Evolutionary conservation across 1,284 basidiomycete species (phyloP), one percentile per base, ranked within the genome.

Genomic region (Kalmanozyma brasiliensis): DNA sequence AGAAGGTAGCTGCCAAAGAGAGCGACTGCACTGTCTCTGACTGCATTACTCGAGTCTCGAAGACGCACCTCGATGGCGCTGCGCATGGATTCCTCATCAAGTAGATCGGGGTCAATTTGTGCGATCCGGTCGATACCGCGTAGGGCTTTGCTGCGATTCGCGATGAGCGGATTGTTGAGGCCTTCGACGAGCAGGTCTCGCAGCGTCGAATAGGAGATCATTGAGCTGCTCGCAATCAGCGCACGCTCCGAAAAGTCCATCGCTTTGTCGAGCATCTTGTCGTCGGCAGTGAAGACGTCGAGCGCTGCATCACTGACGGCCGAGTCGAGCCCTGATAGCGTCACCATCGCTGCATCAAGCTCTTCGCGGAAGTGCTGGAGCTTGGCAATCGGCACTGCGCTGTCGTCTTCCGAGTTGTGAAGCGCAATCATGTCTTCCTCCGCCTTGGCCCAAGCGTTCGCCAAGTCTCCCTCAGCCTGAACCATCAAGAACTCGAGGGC

Each of bases 1-100:
- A 94, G 88, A 83, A 98, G 89, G 78, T 97, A 96, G 83, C 93
- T 95, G 24, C 95, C 94, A 58, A 98, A 91, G 44, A 98, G 85
- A 65, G 96, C 94, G 8, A 98, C 91, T 6, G 95, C 93, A 6
- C 93, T 92, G 82, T 99, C 96, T 32, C 95, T 90, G 17, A 98
- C 96, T 23, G 91, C 90, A 1, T 94, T 89, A 0, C 94, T 97
- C 55, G 87, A 89, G 77, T 99, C 95, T 3, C 91, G 85, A 17
- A 98, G 86, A 77, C 95, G 91, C 20, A 88, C 88, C 82, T 96
- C 93, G 66, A 99, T 93, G 0, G 91, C 74, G 5, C 41, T 34
- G 14, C 69, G 74, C 42, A 77, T 60, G 5, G 41, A 23, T 7
- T 37, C 48, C 38, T 71, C 62, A 16, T 71, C 57, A 8, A 80